Evolutionary conservation across 305 asterid species (phyloP).

Genomic region (Stenogyne calaminthoides): DNA sequence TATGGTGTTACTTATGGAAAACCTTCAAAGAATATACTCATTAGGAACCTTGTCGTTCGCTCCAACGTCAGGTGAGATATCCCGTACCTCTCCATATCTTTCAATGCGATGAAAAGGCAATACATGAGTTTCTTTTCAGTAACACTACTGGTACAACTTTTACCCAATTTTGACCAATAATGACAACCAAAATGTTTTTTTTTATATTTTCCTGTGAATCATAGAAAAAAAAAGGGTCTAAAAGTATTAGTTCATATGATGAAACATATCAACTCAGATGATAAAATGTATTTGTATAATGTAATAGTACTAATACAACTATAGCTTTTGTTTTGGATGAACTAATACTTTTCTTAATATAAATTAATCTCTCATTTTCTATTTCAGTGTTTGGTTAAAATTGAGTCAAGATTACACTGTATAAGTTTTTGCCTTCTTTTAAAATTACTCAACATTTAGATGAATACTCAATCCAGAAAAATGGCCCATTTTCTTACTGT

Average conservation of each 20-base stretch:
- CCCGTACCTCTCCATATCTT: neutral
- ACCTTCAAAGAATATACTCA: conserved; percentile 70
- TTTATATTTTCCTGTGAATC: no score
- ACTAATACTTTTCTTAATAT: no score
- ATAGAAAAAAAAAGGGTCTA: neutral
- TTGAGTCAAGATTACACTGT: neutral
- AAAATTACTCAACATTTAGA: neutral
- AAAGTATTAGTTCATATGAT: neutral
- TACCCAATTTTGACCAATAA: no score
- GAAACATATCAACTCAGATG: neutral
- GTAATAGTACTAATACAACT: no score
- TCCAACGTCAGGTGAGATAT: conserved; percentile 79
- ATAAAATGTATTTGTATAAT: no score
- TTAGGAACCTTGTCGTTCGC: conserved; percentile 73
- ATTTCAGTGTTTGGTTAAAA: no score
- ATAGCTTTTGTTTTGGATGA: neutral
- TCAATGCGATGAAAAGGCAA: neutral
- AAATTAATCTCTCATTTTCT: no score
- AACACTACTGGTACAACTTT: neutral
- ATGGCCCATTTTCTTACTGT: neutral
- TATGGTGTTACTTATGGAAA: conserved; percentile 72
- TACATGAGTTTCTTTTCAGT: neutral
- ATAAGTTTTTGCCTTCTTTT: no score
- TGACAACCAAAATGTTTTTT: no score
- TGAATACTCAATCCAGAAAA: neutral